Base-by-base conservation (phyloP, 148 eudicot genomes). In the Nepenthes gracilis region DNA sequence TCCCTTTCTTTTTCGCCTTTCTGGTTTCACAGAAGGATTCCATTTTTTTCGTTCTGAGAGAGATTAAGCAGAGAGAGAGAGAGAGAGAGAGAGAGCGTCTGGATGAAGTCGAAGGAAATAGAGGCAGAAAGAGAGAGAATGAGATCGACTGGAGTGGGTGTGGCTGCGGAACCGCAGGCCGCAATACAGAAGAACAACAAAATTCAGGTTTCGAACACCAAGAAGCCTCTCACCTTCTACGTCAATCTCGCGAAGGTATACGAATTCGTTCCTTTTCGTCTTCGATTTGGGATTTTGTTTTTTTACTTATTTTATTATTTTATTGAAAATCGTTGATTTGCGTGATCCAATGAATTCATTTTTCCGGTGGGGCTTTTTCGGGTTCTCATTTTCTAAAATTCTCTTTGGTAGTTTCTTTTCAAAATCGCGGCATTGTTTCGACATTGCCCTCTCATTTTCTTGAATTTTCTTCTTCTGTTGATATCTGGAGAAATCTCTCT, bases 191-290 rank as follows among this genome's bases (percentile, higher is more conserved):
- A 23, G 58, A 55, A 53, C 13, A 53, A 55, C 36, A 32, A 11
- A 34, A 55, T 55, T 55, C 58, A 55, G 12, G 58, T 55, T 6
- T 55, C 58, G 3, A 49, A 49, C 53, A 49, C 53, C 53, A 49
- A 49, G 53, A 49, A 49, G 12, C 53, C 53, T n/a, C 58, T 55
- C 34, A 15, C 6, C 58, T 55, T 55, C 58, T 55, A 55, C 36
- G 58, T 55, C 58, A 55, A 33, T 34, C 58, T 55, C 12, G 36
- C 58, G 6, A 55, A 55, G 58, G 58, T 55, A 55, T 23, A 34
- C 9, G 5, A 6, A 6, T 6, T 55, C n/a, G n/a, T 55, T 55
- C 35, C 36, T 34, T 51, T 15, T 0, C 54, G 13, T 51, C 54
- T 51, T 51, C 23, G 7, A 40, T 51, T n/a, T n/a, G n/a, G n/a